A percentile compares a stretch with the other conserved stretches of the same genome.
These are phyloP conservation scores for Populus hybrid DNA, from an alignment of 441 rosid species.

Conservation along the genomic window DNA sequence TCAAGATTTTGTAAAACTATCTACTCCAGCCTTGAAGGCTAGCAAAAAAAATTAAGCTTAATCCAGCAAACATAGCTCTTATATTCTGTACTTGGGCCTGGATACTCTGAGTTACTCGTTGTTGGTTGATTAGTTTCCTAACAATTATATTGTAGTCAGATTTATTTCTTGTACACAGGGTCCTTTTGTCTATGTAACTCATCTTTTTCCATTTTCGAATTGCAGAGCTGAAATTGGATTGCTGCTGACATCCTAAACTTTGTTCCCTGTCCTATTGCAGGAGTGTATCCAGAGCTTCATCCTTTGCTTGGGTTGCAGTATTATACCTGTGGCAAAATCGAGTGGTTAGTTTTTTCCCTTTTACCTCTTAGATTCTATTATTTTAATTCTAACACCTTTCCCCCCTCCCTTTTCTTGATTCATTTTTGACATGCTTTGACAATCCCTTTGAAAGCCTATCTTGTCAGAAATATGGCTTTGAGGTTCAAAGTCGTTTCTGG, in stretches of 20 bases:
- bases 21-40: background rate
- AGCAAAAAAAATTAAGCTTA: too few species aligned
- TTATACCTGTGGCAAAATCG: slow-evolving; percentile 83
- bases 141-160: background rate
- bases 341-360: slow-evolving; percentile 50
- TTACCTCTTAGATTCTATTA: background rate
- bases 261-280: slow-evolving; percentile 35
- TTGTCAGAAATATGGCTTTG: background rate
- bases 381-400: background rate
- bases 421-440: background rate
- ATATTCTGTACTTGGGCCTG: background rate
- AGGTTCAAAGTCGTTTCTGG: background rate
- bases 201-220: slow-evolving; percentile 1
- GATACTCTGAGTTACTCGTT: background rate
- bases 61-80: background rate
- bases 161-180: background rate
- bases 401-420: background rate
- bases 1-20: background rate
- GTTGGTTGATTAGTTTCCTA: background rate
- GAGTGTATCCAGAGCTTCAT: slow-evolving; percentile 68
- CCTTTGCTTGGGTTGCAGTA: slow-evolving; percentile 86
- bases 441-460: background rate
- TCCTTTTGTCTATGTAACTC: background rate
- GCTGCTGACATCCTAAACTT: slow-evolving; percentile 9
- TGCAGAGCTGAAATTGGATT: slow-evolving; percentile 5